These are phyloP conservation scores for Cryptococcus hybrid DNA, from an alignment of 1,284 basidiomycete genomes.

Conservation along the genomic window DNA sequence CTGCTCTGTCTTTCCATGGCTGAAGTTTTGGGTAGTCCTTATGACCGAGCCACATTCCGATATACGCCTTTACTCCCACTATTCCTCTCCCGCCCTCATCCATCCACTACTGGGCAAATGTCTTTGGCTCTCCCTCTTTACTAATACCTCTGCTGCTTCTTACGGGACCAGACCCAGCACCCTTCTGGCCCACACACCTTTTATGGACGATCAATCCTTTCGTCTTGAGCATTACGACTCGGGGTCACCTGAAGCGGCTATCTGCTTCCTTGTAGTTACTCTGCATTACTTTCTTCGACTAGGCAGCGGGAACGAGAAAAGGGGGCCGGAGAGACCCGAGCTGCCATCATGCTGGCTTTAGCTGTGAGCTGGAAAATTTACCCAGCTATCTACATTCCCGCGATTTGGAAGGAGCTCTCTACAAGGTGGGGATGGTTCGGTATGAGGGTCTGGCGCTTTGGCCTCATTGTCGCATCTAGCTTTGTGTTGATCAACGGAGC, in stretches of 20 bases:
- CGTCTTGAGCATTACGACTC: slow-evolving; percentile 92
- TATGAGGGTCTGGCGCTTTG: slow-evolving; percentile 64
- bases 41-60: slow-evolving; percentile 88
- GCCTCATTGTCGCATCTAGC: slow-evolving; percentile 62
- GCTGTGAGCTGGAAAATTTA: slow-evolving; percentile 95
- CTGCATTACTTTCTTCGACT: slow-evolving; percentile 55
- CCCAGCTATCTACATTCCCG: slow-evolving; percentile 83
- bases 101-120: slow-evolving; percentile 86
- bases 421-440: slow-evolving; percentile 55
- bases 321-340: slow-evolving; percentile 28
- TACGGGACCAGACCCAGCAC: slow-evolving; percentile 13
- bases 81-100: slow-evolving; percentile 74
- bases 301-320: not conserved
- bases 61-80: slow-evolving; percentile 93
- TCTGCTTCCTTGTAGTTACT: slow-evolving; percentile 74
- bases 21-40: slow-evolving; percentile 64
- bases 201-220: slow-evolving; percentile 89
- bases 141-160: slow-evolving; percentile 77
- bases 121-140: slow-evolving; percentile 83
- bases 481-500: slow-evolving; percentile 64
- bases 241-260: slow-evolving; percentile 88
- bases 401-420: slow-evolving; percentile 65
- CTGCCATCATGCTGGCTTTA: slow-evolving; percentile 71
- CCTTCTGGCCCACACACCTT: slow-evolving; percentile 44
- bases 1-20: not conserved